phyloP scores from a whole-genome alignment of 2,329 filamentous ascomycete species.

The Curvularia spicifera region DNA sequence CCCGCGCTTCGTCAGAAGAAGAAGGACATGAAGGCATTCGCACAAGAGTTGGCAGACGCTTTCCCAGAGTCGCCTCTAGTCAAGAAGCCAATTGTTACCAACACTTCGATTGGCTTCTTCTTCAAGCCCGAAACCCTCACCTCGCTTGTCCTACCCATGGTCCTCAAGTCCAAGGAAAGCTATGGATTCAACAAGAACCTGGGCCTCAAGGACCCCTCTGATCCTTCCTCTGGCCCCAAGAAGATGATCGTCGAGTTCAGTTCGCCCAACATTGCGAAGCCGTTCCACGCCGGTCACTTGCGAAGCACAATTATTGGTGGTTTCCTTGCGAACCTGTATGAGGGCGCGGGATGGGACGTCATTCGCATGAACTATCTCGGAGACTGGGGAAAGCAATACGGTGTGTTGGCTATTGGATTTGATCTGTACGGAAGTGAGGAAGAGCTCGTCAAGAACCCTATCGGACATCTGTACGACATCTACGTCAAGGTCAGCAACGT shows the following conservation, averaged over 20 bases:
- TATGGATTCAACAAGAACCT: conserved; percentile 69
- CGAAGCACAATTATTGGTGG: conserved; percentile 79
- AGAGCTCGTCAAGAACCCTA: conserved; percentile 72
- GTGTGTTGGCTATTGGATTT: conserved; percentile 74
- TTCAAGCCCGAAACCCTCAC: conserved; percentile 73
- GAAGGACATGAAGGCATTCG: conserved; percentile 64
- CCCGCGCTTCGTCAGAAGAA: conserved; percentile 78
- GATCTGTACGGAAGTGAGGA: conserved; percentile 77
- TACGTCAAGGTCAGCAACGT: conserved; percentile 77
- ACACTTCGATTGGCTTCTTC: conserved; percentile 79
- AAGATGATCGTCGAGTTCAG: conserved; percentile 80
- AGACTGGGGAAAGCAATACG: conserved; percentile 80
- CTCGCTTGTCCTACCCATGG: conserved; percentile 70
- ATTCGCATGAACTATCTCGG: conserved; percentile 76
- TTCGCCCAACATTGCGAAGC: conserved; percentile 86
- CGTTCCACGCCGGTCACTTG: conserved; percentile 76
- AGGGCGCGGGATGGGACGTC: conserved; percentile 73
- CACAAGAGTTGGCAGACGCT: conserved; percentile 62
- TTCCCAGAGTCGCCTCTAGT: conserved; percentile 78
- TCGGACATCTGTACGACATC: conserved; percentile 81
- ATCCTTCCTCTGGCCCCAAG: conserved; percentile 68
- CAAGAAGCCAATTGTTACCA: conserved; percentile 69
- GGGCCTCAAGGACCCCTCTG: conserved; percentile 66
- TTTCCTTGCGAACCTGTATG: conserved; percentile 73
- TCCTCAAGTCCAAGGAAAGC: conserved; percentile 65